Evolutionary conservation across 75 land plant genomes (phyloP), one percentile per base, ranked within the genome.

Genomic region (Adiantum capillusveneris): DNA sequence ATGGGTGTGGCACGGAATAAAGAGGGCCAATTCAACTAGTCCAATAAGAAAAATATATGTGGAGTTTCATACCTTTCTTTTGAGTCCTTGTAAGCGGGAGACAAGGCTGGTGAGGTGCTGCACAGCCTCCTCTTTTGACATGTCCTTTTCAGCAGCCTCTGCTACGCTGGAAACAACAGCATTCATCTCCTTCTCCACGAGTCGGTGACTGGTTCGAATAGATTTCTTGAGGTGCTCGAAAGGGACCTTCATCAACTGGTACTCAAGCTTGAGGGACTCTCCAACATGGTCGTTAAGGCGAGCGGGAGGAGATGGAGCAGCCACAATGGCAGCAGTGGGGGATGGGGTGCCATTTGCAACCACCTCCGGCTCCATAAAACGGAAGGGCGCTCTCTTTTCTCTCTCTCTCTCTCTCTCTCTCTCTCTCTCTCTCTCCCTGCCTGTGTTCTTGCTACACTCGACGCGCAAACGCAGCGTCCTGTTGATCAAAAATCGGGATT

Each of bases 211-310:
- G 21, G 77, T 56, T 13, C 96, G 67, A 43, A 90, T 83, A 41
- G 92, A 71, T 67, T 90, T 94, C 81, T 90, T 94, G 71, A 86
- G 73, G 59, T 90, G 96, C 85, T 94, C 98, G 67, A 81, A 79
- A 2, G 98, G 98, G 22, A 94, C 96, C 49, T 81, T 69, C 29
- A 94, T 50, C 50, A 94, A 65, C 69, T 94, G 98, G 43, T 94
- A 84, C 64, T 94, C 98, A 24, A 94, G 77, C 76, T 84, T 94
- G 26, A 89, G 66, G 0, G 96, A 75, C 64, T 93, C 98, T 18
- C 79, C 56, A 12, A 81, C 56, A 36, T 70, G 73, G 63, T 77
- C 77, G 60, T 73, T 74, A 28, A 43, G 29, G 22, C 69, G 67
- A 0, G 62, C 29, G 37, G 81, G 18, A 19, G 76, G 53, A 16